These are phyloP conservation scores for Clarireedia hainanense DNA, from an alignment of 2,329 filamentous ascomycete genomes.

Conservation along the genomic window DNA sequence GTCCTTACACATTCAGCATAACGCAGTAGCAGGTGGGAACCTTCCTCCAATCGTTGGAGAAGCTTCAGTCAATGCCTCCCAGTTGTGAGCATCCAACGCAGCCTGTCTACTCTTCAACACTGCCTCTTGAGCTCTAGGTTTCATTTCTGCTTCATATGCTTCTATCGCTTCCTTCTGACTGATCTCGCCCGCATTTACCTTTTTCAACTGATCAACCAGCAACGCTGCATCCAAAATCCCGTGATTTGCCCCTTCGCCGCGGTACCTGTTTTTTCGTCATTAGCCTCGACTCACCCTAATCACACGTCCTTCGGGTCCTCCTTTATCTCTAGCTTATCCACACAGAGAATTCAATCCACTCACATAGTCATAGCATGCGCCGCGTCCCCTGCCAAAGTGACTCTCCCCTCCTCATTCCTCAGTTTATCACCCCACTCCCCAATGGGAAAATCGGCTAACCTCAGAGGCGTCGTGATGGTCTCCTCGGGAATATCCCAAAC, in stretches of 20 bases:
- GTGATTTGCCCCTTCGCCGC: constrained; percentile 51
- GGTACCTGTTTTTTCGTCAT: constrained; percentile 24
- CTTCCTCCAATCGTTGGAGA: constrained; percentile 33
- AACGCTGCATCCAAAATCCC: constrained; percentile 45
- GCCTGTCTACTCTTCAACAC: constrained; percentile 45
- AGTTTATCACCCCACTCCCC: constrained; percentile 19
- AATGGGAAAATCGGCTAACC: constrained; percentile 28
- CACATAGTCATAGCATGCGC: constrained; percentile 31
- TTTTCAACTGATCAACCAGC: constrained; percentile 31
- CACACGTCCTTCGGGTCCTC: too few relatives aligned
- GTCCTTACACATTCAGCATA: neutral
- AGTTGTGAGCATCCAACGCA: constrained; percentile 48
- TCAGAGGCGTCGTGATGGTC: constrained; percentile 25
- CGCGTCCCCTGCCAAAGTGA: constrained; percentile 29
- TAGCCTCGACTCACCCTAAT: neutral
- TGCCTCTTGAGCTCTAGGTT: constrained; percentile 36
- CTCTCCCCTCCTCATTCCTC: constrained; percentile 26
- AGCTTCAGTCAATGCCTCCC: constrained; percentile 33
- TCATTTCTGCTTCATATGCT: constrained; percentile 40
- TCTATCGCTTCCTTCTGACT: constrained; percentile 33
- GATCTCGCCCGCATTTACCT: constrained; percentile 9
- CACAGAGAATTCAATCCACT: neutral
- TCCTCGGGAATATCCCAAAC: constrained; percentile 38
- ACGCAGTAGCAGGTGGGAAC: neutral
- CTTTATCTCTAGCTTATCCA: neutral